Evolutionary conservation across 345 rosid genomes (phyloP), one percentile per base, ranked within the genome.

Genomic region (Eucalyptus cladocalyx): DNA sequence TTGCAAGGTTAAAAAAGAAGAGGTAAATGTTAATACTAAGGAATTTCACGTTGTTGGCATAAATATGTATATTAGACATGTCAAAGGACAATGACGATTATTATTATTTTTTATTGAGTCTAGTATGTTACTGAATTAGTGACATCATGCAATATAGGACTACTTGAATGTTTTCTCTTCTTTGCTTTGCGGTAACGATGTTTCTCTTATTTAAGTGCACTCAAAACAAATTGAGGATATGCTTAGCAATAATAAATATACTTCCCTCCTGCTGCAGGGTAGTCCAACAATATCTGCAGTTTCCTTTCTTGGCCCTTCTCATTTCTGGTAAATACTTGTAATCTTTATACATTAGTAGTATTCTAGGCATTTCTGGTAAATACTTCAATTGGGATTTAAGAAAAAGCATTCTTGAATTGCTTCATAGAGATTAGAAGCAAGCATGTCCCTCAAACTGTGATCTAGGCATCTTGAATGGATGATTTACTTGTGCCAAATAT

Each of bases 251-350:
- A 18, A 54, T 54, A 18, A 19, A 7, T 54, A 8, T 21, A 43
- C 45, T 43, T 43, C 5, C 49, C 54, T 87, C 13, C 49, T 47
- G 49, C 49, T 11, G 49, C 49, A 11, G 13, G 13, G 4, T 47
- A 47, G 88, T 91, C 83, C 96, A 96, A 90, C 93, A 65, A 50
- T 96, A 96, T 34, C 89, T 97, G 94, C 94, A 93, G 67, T 97
- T 97, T 94, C 99, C 99, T 89, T 97, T 97, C 93, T 86, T 97
- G 94, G 97, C 97, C 45, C 87, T 97, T 93, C 99, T 97, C 91
- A 93, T 97, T 92, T 97, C 99, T 91, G 99, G 99, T 90, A 49
- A 47, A 60, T 47, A 43, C 21, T 18, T 51, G 19, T 18, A 16
- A 28, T 37, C 8, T 51, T 51, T 51, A 49, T 49, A 49, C 51